Conservation (phyloP, 768 basidiomycete genomes). For the Termitomyces sp. region DNA sequence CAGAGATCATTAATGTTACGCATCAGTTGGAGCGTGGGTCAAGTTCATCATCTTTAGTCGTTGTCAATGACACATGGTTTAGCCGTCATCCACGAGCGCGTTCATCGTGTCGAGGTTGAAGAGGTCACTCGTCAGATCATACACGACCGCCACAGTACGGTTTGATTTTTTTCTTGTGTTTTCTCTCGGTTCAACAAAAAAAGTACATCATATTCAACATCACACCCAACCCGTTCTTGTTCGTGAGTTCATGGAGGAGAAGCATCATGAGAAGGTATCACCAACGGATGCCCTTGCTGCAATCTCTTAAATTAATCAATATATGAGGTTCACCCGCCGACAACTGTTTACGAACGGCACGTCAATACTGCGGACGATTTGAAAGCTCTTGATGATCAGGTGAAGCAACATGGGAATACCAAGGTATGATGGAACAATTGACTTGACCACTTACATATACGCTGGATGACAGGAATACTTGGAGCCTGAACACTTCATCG, state of each 20-base stretch:
- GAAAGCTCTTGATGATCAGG: slow-evolving; percentile 1
- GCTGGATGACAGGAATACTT: not conserved
- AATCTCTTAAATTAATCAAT: not conserved
- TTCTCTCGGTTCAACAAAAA: not conserved
- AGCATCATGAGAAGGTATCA: slow-evolving; percentile 21
- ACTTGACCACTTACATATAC: not conserved
- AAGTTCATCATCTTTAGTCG: not conserved
- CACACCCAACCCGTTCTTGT: slow-evolving; percentile 30
- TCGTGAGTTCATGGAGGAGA: slow-evolving; percentile 20
- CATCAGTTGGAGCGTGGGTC: slow-evolving; percentile 4
- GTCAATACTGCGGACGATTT: not conserved
- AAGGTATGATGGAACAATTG: not conserved
- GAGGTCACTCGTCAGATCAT: slow-evolving; percentile 27
- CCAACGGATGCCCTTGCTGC: not conserved
- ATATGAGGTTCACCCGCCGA: not conserved
- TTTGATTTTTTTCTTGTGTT: not conserved
- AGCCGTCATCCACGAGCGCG: slow-evolving; percentile 25
- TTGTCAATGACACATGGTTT: not conserved
- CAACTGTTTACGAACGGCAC: slow-evolving; percentile 1
- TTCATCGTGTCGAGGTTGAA: slow-evolving; percentile 24
- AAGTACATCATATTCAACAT: slow-evolving; percentile 34
- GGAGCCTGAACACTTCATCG: not conserved
- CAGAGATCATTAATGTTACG: slow-evolving; percentile 2
- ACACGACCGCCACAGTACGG: slow-evolving; percentile 29
- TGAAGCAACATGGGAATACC: not conserved